These are phyloP conservation scores for Paraphoma chrysanthemicola DNA, from an alignment of 2,329 filamentous ascomycete species.

Conservation along the genomic window DNA sequence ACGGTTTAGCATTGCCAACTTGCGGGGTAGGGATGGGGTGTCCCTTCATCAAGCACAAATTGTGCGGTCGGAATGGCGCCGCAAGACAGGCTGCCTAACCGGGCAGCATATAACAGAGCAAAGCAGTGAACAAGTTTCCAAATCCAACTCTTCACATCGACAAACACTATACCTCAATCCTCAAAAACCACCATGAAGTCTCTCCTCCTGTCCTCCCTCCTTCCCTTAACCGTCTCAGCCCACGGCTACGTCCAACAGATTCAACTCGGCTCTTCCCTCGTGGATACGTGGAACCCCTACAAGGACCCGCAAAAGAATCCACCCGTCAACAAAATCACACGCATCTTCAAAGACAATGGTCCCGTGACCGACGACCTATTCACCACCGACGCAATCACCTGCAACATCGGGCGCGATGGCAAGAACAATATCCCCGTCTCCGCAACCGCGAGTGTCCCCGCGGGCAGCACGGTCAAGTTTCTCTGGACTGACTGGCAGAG, in stretches of 20 bases:
- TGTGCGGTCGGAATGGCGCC: too few relatives aligned
- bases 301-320: slow-evolving; percentile 14
- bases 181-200: not conserved
- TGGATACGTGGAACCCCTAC: slow-evolving; percentile 16
- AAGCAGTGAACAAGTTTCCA: too few relatives aligned
- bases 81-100: too few relatives aligned
- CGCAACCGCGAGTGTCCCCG: not conserved
- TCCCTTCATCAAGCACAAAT: too few relatives aligned
- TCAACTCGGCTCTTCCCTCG: slow-evolving; percentile 1
- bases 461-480: slow-evolving; percentile 12
- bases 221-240: not conserved
- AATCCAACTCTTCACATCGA: too few relatives aligned
- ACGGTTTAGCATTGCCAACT: too few relatives aligned
- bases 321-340: slow-evolving; percentile 9
- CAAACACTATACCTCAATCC: too few relatives aligned
- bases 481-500: slow-evolving; percentile 15
- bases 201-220: not conserved
- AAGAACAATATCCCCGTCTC: slow-evolving; percentile 9
- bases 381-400: slow-evolving; percentile 12
- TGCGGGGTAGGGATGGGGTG: too few relatives aligned
- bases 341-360: slow-evolving; percentile 11
- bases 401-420: slow-evolving; percentile 11
- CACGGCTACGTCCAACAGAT: slow-evolving; percentile 15
- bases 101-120: too few relatives aligned
- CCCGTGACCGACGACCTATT: slow-evolving; percentile 11